Evolutionary conservation across 139 green algal species (phyloP), one percentile per base, ranked within the genome.

Genomic region (Haematococcus lacustris): DNA sequence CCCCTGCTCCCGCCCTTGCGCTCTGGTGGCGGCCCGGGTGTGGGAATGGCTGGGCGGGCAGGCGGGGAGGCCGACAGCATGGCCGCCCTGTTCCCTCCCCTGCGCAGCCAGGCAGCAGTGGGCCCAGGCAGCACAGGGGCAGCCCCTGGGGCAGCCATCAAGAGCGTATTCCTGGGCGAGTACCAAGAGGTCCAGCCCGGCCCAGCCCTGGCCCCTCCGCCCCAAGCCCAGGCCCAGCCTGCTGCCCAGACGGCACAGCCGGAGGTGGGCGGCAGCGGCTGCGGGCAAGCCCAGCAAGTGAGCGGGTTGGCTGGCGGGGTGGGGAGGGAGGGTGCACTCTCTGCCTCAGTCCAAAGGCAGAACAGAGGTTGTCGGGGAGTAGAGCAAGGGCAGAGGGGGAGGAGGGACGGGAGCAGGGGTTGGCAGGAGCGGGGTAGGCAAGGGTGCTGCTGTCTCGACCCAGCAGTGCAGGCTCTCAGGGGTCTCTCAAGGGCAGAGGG

Each of bases 1-100:
- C 63, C 59, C 0, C 76, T 89, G 63, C 78, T 89, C 64, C 84
- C 84, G 1, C 78, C 84, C 0, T 71, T 88, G 71, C 78, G 83
- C 35, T 37, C 25, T n/a, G 79, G 69, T 0, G 71, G 6, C 1
- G 71, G 59, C 34, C n/a, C n/a, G n/a, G n/a, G n/a, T n/a, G n/a
- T n/a, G n/a, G n/a, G n/a, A n/a, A n/a, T n/a, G n/a, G n/a, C n/a
- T n/a, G n/a, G n/a, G n/a, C n/a, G n/a, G n/a, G n/a, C n/a, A n/a
- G 70, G 38, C 43, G 76, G 66, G 6, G 71, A 66, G 30, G 17
- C 2, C 28, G 40, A 30, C 51, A 30, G 23, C 13, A 30, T 35
- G 57, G 50, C 37, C 37, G 63, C 37, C 3, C 75, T 80, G 51
- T 80, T 80, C 70, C 75, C 75, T 2, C 69, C 75, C 3, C 73